Evolutionary conservation across 177 flowering plant genomes (phyloP), one percentile per base, ranked within the genome.

Genomic region (Vitis hybrid): DNA sequence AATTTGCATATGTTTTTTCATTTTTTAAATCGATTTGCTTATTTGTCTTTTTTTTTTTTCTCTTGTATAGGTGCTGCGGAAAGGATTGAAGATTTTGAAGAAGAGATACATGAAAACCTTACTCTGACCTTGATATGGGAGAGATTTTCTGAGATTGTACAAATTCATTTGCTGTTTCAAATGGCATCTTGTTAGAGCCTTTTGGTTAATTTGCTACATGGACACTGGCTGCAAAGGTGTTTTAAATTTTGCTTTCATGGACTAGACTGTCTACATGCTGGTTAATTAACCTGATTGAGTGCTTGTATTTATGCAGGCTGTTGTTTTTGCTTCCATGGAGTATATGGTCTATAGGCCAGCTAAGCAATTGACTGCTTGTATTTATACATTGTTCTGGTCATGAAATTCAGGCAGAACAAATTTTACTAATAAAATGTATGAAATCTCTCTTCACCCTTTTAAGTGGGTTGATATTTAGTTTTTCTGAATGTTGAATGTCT

Each of bases 21-120:
- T 52, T n/a, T 13, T 46, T 55, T 30, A 32, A 17, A 24, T 56
- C 2, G 59, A 24, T 52, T 11, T 3, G 11, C 49, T 30, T 10
- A 32, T 6, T 65, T 40, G 49, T 8, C 21, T 46, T 58, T 3
- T 3, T n/a, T 7, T 60, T 0, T 3, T 57, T 59, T 54, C 60
- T 4, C 18, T 32, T 35, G 30, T 62, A 69, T 58, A 79, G 82
- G 77, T 79, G 82, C 64, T 79, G 82, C 46, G 79, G 72, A 24
- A 79, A 76, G 66, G 70, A 73, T 40, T 67, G 60, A 76, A 21
- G 32, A 3, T 6, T 52, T 55, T 64, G 0, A 46, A 62, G 75
- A 50, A 11, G 61, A 15, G 13, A 3, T 15, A 30, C 24, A n/a
- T 51, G 9, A n/a, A 51, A 65, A 12, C 19, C 30, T 65, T 12